These are phyloP conservation scores for Fusarium goolgardi DNA, from an alignment of 2,329 filamentous ascomycete species.

Conservation along the genomic window DNA sequence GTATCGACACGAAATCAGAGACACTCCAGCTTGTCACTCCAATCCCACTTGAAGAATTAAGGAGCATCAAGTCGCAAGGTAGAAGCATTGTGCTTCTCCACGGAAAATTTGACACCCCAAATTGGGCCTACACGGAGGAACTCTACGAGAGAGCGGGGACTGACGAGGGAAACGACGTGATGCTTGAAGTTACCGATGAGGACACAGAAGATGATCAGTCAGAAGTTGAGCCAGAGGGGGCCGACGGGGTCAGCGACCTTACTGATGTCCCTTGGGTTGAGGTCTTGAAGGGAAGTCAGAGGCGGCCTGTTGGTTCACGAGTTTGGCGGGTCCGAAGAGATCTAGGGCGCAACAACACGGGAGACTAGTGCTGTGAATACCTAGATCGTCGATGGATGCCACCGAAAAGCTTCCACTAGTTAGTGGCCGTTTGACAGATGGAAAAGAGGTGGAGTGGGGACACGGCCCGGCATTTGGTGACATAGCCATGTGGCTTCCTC, in stretches of 20 bases:
- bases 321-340: conserved; percentile 74
- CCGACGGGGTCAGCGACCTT: conserved; percentile 37
- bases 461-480: conserved; percentile 19
- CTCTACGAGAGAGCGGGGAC: conserved; percentile 56
- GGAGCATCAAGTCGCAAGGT: conserved; percentile 55
- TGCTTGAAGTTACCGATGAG: conserved; percentile 51
- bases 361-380: conserved; percentile 38
- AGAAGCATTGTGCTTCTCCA: conserved; percentile 71
- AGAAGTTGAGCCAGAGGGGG: conserved; percentile 47
- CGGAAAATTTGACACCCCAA: conserved; percentile 75
- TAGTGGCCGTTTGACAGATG: conserved; percentile 21
- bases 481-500: conserved; percentile 29
- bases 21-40: conserved; percentile 75
- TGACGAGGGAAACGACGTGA: conserved; percentile 47
- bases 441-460: conserved; percentile 18
- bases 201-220: conserved; percentile 52
- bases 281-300: conserved; percentile 65
- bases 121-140: conserved; percentile 77
- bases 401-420: conserved; percentile 4
- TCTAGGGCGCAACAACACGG: conserved; percentile 58
- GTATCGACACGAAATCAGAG: conserved; percentile 67
- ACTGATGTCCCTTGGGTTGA: conserved; percentile 69
- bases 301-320: conserved; percentile 66
- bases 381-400: conserved; percentile 9
- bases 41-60: conserved; percentile 56